These are phyloP conservation scores for Rhizopogon roseolus DNA, from an alignment of 768 basidiomycete genomes.

Conservation along the genomic window DNA sequence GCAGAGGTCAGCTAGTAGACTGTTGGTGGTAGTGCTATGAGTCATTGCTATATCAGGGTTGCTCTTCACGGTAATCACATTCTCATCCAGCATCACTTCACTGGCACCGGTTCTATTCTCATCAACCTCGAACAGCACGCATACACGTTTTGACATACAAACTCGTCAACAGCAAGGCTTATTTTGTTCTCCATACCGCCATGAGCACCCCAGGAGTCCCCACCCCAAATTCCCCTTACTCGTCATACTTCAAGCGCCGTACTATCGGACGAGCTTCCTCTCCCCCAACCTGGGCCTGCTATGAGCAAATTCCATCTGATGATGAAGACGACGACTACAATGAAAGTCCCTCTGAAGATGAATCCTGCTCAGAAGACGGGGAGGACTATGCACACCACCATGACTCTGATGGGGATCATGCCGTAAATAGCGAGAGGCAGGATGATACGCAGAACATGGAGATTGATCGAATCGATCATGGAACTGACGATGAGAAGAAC, in stretches of 20 bases:
- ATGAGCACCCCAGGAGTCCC: conserved; percentile 21
- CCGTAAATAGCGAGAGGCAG: conserved; percentile 23
- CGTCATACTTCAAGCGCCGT: conserved; percentile 52
- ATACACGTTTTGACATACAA: conserved; percentile 2
- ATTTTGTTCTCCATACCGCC: neutral
- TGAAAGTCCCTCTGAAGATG: conserved; percentile 48
- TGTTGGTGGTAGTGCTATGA: too few species aligned
- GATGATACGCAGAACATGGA: conserved; percentile 57
- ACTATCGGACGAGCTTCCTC: conserved; percentile 77
- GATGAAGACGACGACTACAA: conserved; percentile 56
- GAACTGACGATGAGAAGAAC: conserved; percentile 29
- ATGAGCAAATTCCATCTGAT: conserved; percentile 80
- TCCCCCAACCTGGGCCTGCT: conserved; percentile 86
- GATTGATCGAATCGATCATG: conserved; percentile 36
- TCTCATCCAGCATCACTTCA: conserved; percentile 6
- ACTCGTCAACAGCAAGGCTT: neutral
- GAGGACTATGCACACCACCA: conserved; percentile 48
- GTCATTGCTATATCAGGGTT: neutral
- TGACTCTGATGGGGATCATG: conserved; percentile 26
- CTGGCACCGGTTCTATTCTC: conserved; percentile 4
- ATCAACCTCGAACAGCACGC: neutral
- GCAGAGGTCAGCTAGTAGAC: too few species aligned
- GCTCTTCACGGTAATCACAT: conserved; percentile 18
- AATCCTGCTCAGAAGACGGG: conserved; percentile 71
- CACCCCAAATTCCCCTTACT: conserved; percentile 17